Base-by-base conservation (phyloP, 2,329 filamentous ascomycete species). In the Exutisphaerella laricina region DNA sequence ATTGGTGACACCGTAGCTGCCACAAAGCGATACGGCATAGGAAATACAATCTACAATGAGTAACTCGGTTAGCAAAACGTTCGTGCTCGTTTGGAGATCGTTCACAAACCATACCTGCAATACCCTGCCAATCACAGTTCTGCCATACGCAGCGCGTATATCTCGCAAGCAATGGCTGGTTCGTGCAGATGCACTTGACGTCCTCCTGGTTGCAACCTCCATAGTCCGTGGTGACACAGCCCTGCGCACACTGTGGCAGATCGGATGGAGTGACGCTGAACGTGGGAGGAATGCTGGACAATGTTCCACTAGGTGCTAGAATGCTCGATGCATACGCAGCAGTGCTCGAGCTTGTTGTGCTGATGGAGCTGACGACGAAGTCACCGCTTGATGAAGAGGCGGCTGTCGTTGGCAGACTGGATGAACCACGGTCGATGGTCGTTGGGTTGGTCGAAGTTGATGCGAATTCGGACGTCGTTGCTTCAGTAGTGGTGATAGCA, bases 181-280 rank as follows among this genome's bases (percentile, higher is more conserved):
- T 68, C 18, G 49, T 53, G 55, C 68, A 71, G 48, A 71, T 68
- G 53, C 68, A 71, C 26, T 58, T 54, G 39, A 69, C 59, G 37
- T 70, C 64, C 45, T 69, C 48, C 4, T 53, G 46, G 29, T 48
- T 44, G 55, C 68, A 71, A 40, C 58, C 60, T 29, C 63, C 65
- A 23, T 65, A 64, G 50, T 45, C 57, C 28, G 61, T 60, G 14
- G 69, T 61, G 48, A n/a, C n/a, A n/a, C 68, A 71, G 29, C 49
- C 46, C 32, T 50, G 45, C 3, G 60, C 58, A 48, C 61, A 63
- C 12, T 38, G 18, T 2, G 59, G 60, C 1, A 64, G 57, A 25
- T 57, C 59, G n/a, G n/a, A n/a, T n/a, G n/a, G n/a, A n/a, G n/a
- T n/a, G n/a, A n/a, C n/a, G n/a, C n/a, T n/a, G n/a, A n/a, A n/a